Conservation (phyloP, 495 filamentous ascomycete genomes). For the Penicillium alfredii region DNA sequence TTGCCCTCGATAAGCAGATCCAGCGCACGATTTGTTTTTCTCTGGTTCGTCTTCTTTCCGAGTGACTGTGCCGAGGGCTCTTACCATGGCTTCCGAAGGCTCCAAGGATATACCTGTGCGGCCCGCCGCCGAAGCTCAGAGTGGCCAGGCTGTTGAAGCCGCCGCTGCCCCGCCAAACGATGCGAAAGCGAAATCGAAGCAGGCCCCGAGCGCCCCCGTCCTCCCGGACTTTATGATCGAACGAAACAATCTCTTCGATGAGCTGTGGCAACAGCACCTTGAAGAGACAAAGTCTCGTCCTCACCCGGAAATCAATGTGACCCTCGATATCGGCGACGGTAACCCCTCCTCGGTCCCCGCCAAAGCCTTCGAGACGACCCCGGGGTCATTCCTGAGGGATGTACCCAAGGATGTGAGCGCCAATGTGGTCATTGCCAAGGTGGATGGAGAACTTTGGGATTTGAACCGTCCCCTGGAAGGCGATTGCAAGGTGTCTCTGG, state of each 20-base stretch:
- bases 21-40: conserved; percentile 18
- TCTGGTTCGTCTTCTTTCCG: conserved; percentile 15
- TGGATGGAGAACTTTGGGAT: conserved; percentile 88
- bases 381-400: conserved; percentile 46
- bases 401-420: conserved; percentile 47
- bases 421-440: conserved; percentile 65
- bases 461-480: conserved; percentile 78
- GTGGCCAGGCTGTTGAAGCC: conserved; percentile 14
- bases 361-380: conserved; percentile 50
- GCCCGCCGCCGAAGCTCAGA: conserved; percentile 31
- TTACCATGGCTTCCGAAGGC: conserved; percentile 36
- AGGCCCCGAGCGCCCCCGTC: conserved; percentile 34
- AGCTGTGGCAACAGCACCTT: conserved; percentile 75
- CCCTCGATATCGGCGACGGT: conserved; percentile 44
- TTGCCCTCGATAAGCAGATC: too few relatives aligned
- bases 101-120: conserved; percentile 38
- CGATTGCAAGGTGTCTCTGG: conserved; percentile 66
- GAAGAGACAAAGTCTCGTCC: conserved; percentile 53
- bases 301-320: conserved; percentile 46
- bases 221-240: conserved; percentile 74
- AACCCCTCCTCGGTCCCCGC: conserved; percentile 38
- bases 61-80: conserved; percentile 11
- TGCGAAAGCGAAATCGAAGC: conserved; percentile 21
- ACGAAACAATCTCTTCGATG: conserved; percentile 80
- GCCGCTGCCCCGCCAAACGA: conserved; percentile 29